phyloP scores from a whole-genome alignment of 2,329 filamentous ascomycete species.

The Colletotrichum trifolii region DNA sequence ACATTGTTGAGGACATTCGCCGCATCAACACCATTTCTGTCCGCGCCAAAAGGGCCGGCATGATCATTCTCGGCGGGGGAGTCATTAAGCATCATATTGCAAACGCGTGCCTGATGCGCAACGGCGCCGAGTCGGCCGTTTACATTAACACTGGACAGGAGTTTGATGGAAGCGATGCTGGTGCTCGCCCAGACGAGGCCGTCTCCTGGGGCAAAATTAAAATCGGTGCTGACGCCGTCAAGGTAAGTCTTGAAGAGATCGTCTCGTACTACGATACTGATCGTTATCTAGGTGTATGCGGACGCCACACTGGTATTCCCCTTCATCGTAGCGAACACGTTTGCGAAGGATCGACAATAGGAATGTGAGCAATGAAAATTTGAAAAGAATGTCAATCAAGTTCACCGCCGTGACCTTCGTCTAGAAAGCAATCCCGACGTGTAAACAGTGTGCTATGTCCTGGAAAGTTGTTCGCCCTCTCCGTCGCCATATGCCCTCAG shows the following conservation, averaged over 20 bases:
- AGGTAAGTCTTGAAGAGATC: constrained; percentile 65
- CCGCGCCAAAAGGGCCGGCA: constrained; percentile 86
- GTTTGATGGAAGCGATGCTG: constrained; percentile 97
- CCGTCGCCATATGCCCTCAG: too few relatives aligned
- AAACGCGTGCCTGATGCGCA: constrained; percentile 97
- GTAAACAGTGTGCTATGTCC: too few relatives aligned
- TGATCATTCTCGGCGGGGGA: constrained; percentile 95
- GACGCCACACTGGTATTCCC: constrained; percentile 75
- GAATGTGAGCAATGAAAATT: neutral
- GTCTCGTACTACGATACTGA: constrained; percentile 33
- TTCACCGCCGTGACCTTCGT: too few relatives aligned
- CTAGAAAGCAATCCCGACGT: too few relatives aligned
- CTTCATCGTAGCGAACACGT: constrained; percentile 74
- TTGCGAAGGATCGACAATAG: constrained; percentile 62
- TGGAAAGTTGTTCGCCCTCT: too few relatives aligned
- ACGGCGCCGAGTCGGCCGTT: constrained; percentile 95
- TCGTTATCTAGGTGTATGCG: constrained; percentile 63
- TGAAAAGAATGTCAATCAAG: too few relatives aligned
- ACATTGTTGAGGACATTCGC: constrained; percentile 94
- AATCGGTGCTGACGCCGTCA: constrained; percentile 85
- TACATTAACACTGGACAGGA: constrained; percentile 98
- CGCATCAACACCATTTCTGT: constrained; percentile 93
- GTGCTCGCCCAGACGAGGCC: constrained; percentile 93
- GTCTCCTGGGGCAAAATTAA: constrained; percentile 99
- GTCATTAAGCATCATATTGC: constrained; percentile 99